A percentile compares a stretch with the other conserved stretches of the same genome.
phyloP scores from a whole-genome alignment of 1,139 yeast genomes.

The Chernovozyma aurita region DNA sequence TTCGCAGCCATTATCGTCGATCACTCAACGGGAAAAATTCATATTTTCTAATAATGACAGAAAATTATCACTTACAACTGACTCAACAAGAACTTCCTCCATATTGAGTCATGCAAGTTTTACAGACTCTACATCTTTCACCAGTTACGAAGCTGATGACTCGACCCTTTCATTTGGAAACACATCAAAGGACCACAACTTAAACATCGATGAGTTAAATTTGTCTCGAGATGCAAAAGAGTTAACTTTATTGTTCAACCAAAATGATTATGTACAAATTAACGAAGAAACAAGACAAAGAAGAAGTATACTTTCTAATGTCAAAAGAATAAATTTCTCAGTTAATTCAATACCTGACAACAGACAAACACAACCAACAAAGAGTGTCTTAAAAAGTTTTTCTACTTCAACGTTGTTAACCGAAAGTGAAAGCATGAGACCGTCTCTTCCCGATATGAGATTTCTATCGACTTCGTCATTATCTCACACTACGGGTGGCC shows the following conservation, averaged over 20 bases:
- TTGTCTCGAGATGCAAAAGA: slow-evolving; percentile 46
- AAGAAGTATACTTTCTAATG: slow-evolving; percentile 25
- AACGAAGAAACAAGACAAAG: slow-evolving; percentile 39
- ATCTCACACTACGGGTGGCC: too few relatives aligned
- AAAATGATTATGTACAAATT: slow-evolving; percentile 29
- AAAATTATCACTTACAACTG: slow-evolving; percentile 21
- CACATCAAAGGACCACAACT: slow-evolving; percentile 1
- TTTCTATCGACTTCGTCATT: too few relatives aligned
- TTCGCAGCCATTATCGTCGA: slow-evolving; percentile 42
- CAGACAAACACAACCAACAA: background rate
- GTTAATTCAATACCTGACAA: background rate
- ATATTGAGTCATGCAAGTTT: slow-evolving; percentile 27
- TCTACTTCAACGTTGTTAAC: background rate
- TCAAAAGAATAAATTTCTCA: slow-evolving; percentile 16
- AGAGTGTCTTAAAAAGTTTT: background rate
- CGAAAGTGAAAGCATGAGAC: background rate
- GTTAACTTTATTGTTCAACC: slow-evolving; percentile 37
- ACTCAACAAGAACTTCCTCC: slow-evolving; percentile 43
- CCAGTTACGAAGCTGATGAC: slow-evolving; percentile 13
- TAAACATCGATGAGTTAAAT: slow-evolving; percentile 17
- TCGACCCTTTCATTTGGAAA: slow-evolving; percentile 1
- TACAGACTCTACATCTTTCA: slow-evolving; percentile 15
- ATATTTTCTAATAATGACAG: slow-evolving; percentile 19
- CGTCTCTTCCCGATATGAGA: too few relatives aligned
- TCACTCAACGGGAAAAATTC: slow-evolving; percentile 23